Conservation (phyloP, 441 rosid species). For the Brassica balearica region DNA sequence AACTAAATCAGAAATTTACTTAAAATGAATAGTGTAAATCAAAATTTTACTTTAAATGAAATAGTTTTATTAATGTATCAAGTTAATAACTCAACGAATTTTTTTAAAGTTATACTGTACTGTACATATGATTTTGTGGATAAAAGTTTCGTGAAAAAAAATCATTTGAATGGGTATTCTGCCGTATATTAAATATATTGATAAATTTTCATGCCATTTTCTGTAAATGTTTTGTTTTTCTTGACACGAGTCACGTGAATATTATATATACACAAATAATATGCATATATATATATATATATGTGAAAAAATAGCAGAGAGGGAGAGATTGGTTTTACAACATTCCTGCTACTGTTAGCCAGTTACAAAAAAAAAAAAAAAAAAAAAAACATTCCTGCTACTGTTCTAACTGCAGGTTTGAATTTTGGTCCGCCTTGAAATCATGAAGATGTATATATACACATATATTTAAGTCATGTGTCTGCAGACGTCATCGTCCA, state of each 20-base stretch:
- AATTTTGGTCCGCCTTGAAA: constrained; percentile 37
- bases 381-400: constrained; percentile 24
- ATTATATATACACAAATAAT: neutral
- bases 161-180: neutral
- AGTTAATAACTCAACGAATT: neutral
- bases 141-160: neutral
- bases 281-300: neutral
- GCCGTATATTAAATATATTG: neutral
- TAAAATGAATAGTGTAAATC: neutral
- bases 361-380: too few species aligned
- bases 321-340: constrained; percentile 31
- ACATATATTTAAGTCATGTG: constrained; percentile 4
- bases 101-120: neutral
- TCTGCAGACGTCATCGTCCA: constrained; percentile 21
- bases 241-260: constrained; percentile 22
- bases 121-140: neutral
- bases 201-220: neutral
- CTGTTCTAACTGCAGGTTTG: constrained; percentile 42
- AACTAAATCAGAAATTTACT: neutral
- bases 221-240: neutral
- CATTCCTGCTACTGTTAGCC: constrained; percentile 31
- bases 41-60: neutral
- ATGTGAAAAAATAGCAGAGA: neutral
- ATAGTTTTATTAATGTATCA: neutral
- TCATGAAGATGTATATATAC: constrained; percentile 4